Evolutionary conservation across 1,139 yeast genomes (phyloP).

Genomic region (Zhuliangozyma blackwelliae): DNA sequence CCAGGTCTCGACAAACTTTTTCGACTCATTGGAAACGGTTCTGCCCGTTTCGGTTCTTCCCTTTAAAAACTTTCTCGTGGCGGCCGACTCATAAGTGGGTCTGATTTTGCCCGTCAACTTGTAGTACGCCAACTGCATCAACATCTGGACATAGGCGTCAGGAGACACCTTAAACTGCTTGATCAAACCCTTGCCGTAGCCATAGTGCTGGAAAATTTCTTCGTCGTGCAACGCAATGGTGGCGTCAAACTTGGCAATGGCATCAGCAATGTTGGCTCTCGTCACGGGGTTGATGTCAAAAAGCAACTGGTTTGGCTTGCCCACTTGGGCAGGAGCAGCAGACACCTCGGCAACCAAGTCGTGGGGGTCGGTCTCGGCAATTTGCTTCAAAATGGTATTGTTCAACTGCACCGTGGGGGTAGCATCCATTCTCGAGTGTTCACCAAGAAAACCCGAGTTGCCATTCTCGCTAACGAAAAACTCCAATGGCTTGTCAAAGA

Average conservation of each 20-base stretch:
- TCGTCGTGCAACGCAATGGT: conserved; percentile 55
- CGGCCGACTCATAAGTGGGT: conserved; percentile 96
- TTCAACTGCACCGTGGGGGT: conserved; percentile 90
- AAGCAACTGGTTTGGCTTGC: conserved; percentile 21
- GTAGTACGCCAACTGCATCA: conserved; percentile 73
- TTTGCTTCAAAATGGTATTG: conserved; percentile 62
- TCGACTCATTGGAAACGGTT: conserved; percentile 73
- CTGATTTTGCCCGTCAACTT: conserved; percentile 76
- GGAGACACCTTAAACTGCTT: conserved; percentile 70
- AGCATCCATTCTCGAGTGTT: conserved; percentile 98
- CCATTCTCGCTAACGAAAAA: conserved; percentile 81
- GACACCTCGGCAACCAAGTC: conserved; percentile 27
- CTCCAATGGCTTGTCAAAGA: conserved; percentile 89
- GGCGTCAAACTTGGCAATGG: conserved; percentile 51
- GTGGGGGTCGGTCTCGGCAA: conserved; percentile 43
- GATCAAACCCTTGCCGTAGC: conserved; percentile 67
- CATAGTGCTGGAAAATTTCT: conserved; percentile 65
- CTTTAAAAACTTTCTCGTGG: conserved; percentile 81
- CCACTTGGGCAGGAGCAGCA: conserved; percentile 16
- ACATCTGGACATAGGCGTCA: conserved; percentile 72
- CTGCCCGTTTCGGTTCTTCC: conserved; percentile 98
- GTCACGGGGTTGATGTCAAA: conserved; percentile 53
- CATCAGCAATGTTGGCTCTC: conserved; percentile 48
- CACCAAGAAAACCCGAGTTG: conserved; percentile 89
- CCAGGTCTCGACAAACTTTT: conserved; percentile 74